Evolutionary conservation across 495 filamentous ascomycete species (phyloP).

Genomic region (Bombardia bombarda): DNA sequence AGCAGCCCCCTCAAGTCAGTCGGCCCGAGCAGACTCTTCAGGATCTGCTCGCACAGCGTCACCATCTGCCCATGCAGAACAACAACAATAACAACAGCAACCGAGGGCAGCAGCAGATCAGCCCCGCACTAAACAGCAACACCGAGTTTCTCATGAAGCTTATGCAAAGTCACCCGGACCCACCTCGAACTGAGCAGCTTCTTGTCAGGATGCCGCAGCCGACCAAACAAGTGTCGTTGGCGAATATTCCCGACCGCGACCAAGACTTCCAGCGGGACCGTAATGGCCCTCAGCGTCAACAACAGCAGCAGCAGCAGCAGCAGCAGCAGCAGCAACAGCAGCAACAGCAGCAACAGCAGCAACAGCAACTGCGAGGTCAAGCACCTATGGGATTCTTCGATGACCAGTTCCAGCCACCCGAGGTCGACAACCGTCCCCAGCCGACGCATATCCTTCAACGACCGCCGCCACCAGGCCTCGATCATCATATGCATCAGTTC

Average conservation of each 20-base stretch:
- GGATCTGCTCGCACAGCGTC: conserved; percentile 45
- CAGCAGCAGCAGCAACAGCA: conserved; percentile 6
- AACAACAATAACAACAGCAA: conserved; percentile 21
- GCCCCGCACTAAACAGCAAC: conserved; percentile 36
- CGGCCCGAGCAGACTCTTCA: conserved; percentile 47
- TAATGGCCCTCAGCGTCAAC: conserved; percentile 17
- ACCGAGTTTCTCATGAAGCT: conserved; percentile 48
- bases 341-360: conserved; percentile 10
- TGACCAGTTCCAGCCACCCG: conserved; percentile 33
- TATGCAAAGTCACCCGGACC: conserved; percentile 43
- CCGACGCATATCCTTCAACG: conserved; percentile 51
- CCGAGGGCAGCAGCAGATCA: conserved; percentile 33
- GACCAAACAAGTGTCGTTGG: conserved; percentile 19
- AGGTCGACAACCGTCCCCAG: conserved; percentile 30
- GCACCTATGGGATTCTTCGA: conserved; percentile 34
- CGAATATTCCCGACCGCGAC: conserved; percentile 32
- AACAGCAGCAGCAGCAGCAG: conserved; percentile 21
- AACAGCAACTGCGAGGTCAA: conserved; percentile 12
- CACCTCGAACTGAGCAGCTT: conserved; percentile 34
- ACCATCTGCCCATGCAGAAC: conserved; percentile 31
- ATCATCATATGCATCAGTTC: conserved; percentile 42
- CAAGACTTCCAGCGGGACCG: conserved; percentile 32
- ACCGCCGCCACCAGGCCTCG: conserved; percentile 41
- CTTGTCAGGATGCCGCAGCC: conserved; percentile 21
- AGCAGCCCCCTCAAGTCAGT: conserved; percentile 28